phyloP scores from a whole-genome alignment of 176 grass and related monocot genomes.

The Tuctoria greenei region DNA sequence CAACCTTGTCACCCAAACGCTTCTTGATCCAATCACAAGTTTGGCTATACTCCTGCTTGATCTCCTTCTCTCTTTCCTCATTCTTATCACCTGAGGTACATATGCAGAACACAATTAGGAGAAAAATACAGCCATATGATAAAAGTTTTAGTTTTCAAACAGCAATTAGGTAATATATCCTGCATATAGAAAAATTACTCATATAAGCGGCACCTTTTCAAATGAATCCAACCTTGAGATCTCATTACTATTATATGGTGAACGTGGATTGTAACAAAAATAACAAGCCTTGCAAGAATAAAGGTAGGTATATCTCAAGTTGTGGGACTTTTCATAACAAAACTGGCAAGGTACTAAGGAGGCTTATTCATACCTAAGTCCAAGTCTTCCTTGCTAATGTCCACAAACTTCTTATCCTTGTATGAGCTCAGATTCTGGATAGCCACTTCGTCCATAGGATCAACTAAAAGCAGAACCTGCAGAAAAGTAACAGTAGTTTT shows the following conservation, averaged over 20 bases:
- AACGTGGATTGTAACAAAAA: neutral
- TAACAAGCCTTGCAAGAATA: neutral
- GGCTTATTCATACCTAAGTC: constrained; percentile 56
- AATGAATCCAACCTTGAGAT: neutral
- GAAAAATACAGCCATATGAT: constrained; percentile 11
- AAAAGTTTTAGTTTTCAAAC: neutral
- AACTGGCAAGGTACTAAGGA: neutral
- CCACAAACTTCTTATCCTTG: constrained; percentile 95
- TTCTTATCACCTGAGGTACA: constrained; percentile 69
- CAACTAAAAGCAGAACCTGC: constrained; percentile 92
- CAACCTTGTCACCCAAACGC: constrained; percentile 83
- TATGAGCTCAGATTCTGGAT: constrained; percentile 88
- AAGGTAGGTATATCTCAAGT: neutral
- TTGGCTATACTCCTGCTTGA: constrained; percentile 87
- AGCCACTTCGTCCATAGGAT: constrained; percentile 97
- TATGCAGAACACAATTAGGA: constrained; percentile 2
- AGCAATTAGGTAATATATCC: too few species aligned
- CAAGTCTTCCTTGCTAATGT: constrained; percentile 98
- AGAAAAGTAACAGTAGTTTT: constrained; percentile 12
- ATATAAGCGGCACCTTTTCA: neutral
- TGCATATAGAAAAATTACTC: neutral
- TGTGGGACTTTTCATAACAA: neutral
- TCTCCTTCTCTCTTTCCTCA: constrained; percentile 84
- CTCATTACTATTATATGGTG: neutral
- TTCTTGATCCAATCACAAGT: constrained; percentile 99